Conservation (phyloP, 768 basidiomycete genomes). For the Rhizopogon vinicolor region DNA sequence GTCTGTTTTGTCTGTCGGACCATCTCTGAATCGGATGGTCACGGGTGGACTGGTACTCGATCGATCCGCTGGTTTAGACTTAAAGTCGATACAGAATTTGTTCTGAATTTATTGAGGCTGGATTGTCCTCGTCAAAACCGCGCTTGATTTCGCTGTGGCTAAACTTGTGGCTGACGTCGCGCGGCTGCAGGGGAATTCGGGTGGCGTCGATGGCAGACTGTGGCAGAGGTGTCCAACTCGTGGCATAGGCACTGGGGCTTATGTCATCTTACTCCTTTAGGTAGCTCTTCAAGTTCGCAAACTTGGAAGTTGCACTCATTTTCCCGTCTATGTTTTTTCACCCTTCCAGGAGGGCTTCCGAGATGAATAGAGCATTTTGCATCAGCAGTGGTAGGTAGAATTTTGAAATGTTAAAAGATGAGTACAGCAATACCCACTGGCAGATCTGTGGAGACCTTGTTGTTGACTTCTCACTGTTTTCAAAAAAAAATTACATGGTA, state of each 20-base stretch:
- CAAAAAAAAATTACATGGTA: no score
- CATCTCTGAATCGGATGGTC: conserved; percentile 17
- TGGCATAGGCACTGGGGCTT: not conserved
- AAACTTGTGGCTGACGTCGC: conserved; percentile 15
- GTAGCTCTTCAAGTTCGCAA: not conserved
- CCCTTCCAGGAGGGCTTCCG: no score
- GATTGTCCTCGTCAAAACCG: conserved; percentile 8
- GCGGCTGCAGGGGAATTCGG: conserved; percentile 6
- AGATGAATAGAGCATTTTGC: no score
- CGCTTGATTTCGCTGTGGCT: conserved; percentile 17
- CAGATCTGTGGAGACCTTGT: no score
- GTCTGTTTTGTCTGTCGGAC: conserved; percentile 30
- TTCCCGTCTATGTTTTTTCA: no score
- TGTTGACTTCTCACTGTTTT: no score
- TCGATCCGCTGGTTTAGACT: not conserved
- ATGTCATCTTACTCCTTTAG: not conserved
- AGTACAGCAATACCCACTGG: no score
- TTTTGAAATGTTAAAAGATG: no score
- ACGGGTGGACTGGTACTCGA: not conserved
- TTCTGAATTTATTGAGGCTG: conserved; percentile 11
- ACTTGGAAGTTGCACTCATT: not conserved
- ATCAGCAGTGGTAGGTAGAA: no score
- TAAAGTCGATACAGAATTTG: not conserved
- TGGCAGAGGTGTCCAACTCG: conserved; percentile 5
- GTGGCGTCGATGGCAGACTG: conserved; percentile 7